Base-by-base conservation (phyloP, 257 asterid genomes). In the Pogostemon cablin region DNA sequence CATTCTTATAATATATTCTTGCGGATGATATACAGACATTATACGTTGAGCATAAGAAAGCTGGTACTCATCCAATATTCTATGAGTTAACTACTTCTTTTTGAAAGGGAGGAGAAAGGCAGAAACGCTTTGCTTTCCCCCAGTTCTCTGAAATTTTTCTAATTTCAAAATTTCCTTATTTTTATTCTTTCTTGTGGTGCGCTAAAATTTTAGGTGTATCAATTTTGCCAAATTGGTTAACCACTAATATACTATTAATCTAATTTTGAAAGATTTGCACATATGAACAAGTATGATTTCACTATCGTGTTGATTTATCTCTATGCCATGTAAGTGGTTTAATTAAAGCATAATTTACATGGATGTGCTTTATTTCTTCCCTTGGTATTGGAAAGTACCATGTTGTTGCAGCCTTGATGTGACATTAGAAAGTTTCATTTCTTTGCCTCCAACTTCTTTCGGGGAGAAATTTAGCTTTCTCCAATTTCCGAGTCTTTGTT, bases 401-500 rank as follows among this genome's bases (percentile, higher is more conserved):
- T 10, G 1, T 7, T 4, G 11, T 62, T 17, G 38, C 53, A n/a
- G 39, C 39, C 15, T 43, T 12, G 53, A 62, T n/a, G 34, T 41
- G 25, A 10, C 69, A 64, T 32, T 48, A 10, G 67, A 7, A 48
- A 47, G 34, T 34, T 65, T 46, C 71, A 65, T 34, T 11, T n/a
- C 6, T n/a, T 47, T 35, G 46, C 35, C 48, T 48, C 47, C 70
- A 44, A 8, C 40, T 44, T 17, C 56, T 64, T 44, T 39, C 17
- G 34, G 9, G 25, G 57, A 40, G 10, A n/a, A 55, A 20, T 60
- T 38, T 63, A 37, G 37, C 52, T 59, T 57, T 43, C 77, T 12
- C 62, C 42, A 57, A 44, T 62, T 49, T 39, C 71, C 17, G 39
- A 39, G 20, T 41, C 73, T 60, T 60, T 34, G 3, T 49, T 39